Conservation (phyloP, 2,329 filamentous ascomycete genomes). For the Alternaria triticimaculans region DNA sequence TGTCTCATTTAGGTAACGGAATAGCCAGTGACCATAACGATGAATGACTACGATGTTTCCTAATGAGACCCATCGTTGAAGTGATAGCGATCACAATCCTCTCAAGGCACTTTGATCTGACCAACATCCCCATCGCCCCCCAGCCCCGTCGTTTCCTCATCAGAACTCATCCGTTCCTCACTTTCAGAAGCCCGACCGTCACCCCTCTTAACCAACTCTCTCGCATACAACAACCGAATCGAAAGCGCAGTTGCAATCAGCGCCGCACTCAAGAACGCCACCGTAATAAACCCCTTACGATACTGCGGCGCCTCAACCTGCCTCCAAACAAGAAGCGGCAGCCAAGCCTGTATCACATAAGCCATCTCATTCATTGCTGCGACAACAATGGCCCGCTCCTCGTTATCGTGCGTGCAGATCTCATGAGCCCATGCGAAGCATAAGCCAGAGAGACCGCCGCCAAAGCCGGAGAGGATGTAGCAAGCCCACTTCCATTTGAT, state of each 20-base stretch:
- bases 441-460: constrained; percentile 57
- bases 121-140: background rate
- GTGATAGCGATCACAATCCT: background rate
- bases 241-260: constrained; percentile 60
- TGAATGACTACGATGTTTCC: no score
- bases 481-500: constrained; percentile 68
- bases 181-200: background rate
- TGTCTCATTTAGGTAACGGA: background rate
- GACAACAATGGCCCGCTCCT: constrained; percentile 71
- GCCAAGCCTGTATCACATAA: constrained; percentile 73
- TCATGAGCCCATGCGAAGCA: constrained; percentile 64
- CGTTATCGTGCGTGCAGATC: constrained; percentile 63
- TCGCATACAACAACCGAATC: constrained; percentile 53
- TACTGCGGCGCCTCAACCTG: constrained; percentile 68
- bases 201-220: constrained; percentile 40
- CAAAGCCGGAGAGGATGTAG: constrained; percentile 61
- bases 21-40: background rate
- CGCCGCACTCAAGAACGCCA: constrained; percentile 24
- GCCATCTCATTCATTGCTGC: constrained; percentile 73
- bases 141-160: background rate
- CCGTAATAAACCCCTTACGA: constrained; percentile 65
- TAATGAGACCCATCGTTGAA: no score
- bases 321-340: constrained; percentile 71
- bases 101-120: background rate
- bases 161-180: background rate